phyloP scores from a whole-genome alignment of 345 rosid species.

The Acer yangbiense region DNA sequence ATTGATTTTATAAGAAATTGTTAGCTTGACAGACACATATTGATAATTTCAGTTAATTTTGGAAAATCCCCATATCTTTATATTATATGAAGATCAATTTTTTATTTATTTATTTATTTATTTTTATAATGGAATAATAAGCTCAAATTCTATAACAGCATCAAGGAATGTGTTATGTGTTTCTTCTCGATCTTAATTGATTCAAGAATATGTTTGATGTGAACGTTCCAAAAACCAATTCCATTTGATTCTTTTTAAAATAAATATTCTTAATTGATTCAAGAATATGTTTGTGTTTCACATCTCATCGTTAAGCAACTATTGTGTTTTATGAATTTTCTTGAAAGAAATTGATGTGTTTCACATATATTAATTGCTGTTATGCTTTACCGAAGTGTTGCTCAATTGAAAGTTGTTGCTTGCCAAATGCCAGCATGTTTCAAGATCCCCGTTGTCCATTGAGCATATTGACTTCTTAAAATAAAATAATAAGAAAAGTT shows the following conservation, averaged over 20 bases:
- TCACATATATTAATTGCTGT: conserved; percentile 15
- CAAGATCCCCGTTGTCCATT: no score
- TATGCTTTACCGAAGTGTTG: conserved; percentile 15
- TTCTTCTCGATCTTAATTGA: conserved; percentile 1
- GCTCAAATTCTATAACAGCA: neutral
- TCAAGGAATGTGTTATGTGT: neutral
- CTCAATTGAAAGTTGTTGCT: conserved; percentile 37
- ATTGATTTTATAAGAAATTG: neutral
- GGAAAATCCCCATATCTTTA: neutral
- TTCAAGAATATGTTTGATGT: conserved; percentile 10
- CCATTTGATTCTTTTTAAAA: neutral
- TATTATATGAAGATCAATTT: neutral
- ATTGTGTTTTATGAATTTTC: no score
- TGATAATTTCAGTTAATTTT: neutral
- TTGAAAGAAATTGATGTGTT: neutral
- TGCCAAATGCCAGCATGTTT: conserved; percentile 28
- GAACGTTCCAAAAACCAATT: conserved; percentile 2
- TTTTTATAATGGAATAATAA: neutral
- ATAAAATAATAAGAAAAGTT: no score
- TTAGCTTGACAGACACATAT: neutral
- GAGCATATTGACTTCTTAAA: no score
- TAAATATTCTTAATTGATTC: no score
- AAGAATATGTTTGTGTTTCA: no score
- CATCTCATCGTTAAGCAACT: neutral
- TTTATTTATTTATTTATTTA: no score